Evolutionary conservation across 768 basidiomycete genomes (phyloP).

Genomic region (Calocybe gangraenosa): DNA sequence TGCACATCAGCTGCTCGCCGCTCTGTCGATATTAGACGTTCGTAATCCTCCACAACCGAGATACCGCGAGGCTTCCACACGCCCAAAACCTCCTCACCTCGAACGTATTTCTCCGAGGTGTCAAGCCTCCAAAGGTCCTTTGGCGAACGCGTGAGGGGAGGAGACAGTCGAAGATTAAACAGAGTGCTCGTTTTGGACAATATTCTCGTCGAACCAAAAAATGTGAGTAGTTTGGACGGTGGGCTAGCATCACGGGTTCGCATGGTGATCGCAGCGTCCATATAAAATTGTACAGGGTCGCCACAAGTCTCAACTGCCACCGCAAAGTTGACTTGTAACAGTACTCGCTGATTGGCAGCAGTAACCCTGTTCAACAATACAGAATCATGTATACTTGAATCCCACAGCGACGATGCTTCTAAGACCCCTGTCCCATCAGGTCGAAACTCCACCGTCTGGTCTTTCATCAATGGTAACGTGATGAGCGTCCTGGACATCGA

Average conservation of each 20-base stretch:
- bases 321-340: constrained; percentile 74
- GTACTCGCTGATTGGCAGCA: constrained; percentile 66
- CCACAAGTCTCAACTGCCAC: constrained; percentile 80
- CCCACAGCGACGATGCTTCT: constrained; percentile 78
- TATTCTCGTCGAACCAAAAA: constrained; percentile 76
- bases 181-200: constrained; percentile 78
- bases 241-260: constrained; percentile 81
- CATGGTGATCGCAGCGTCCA: constrained; percentile 84
- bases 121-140: constrained; percentile 93
- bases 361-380: constrained; percentile 84
- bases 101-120: constrained; percentile 92
- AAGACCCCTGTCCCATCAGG: constrained; percentile 80
- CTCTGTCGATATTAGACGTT: constrained; percentile 66
- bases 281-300: constrained; percentile 84
- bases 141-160: constrained; percentile 80
- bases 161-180: constrained; percentile 77
- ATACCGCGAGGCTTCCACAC: constrained; percentile 88
- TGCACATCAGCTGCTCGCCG: constrained; percentile 84
- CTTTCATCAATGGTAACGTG: constrained; percentile 69
- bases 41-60: constrained; percentile 84
- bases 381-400: constrained; percentile 89
- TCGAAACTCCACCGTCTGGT: constrained; percentile 70
- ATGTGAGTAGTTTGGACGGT: constrained; percentile 70
- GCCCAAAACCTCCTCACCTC: constrained; percentile 82
- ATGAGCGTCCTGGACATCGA: constrained; percentile 68